phyloP scores from a whole-genome alignment of 1,284 basidiomycete species.

The Apiotrichum siamense region DNA sequence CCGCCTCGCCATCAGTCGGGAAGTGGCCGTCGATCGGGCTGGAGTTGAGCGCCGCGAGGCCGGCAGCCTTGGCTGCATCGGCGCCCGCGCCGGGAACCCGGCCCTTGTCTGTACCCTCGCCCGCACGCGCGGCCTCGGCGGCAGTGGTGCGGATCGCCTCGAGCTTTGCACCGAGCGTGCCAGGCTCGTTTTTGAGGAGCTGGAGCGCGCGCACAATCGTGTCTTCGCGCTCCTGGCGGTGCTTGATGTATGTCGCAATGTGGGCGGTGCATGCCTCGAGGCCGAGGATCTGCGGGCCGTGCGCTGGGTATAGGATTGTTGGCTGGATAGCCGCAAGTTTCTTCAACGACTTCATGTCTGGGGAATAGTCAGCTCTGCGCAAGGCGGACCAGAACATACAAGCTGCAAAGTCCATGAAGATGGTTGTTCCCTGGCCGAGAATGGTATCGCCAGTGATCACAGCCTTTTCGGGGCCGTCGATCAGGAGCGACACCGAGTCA shows the following conservation, averaged over 20 bases:
- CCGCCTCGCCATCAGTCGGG: not conserved
- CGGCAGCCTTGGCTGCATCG: slow-evolving; percentile 1
- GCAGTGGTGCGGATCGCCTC: slow-evolving; percentile 13
- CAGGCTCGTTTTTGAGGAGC: slow-evolving; percentile 4
- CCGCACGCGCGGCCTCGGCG: slow-evolving; percentile 4
- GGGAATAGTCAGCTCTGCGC: not conserved
- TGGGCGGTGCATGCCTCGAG: slow-evolving; percentile 43
- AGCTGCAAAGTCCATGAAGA: slow-evolving; percentile 75
- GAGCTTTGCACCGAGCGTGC: slow-evolving; percentile 11
- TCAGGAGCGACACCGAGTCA: slow-evolving; percentile 72
- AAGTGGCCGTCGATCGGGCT: slow-evolving; percentile 2
- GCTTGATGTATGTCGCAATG: slow-evolving; percentile 69
- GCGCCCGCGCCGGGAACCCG: slow-evolving; percentile 4
- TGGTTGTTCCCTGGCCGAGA: slow-evolving; percentile 81
- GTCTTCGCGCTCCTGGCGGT: slow-evolving; percentile 73
- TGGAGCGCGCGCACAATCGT: slow-evolving; percentile 54
- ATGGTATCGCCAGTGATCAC: slow-evolving; percentile 88
- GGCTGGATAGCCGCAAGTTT: slow-evolving; percentile 38
- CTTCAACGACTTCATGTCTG: slow-evolving; percentile 40
- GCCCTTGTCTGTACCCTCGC: slow-evolving; percentile 1
- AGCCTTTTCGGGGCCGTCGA: slow-evolving; percentile 52
- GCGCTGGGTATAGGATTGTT: slow-evolving; percentile 69
- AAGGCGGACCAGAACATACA: slow-evolving; percentile 54
- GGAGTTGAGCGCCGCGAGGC: not conserved
- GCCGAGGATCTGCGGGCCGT: slow-evolving; percentile 63